Conservation (phyloP, 768 basidiomycete genomes). For the Boletus patriciae region DNA sequence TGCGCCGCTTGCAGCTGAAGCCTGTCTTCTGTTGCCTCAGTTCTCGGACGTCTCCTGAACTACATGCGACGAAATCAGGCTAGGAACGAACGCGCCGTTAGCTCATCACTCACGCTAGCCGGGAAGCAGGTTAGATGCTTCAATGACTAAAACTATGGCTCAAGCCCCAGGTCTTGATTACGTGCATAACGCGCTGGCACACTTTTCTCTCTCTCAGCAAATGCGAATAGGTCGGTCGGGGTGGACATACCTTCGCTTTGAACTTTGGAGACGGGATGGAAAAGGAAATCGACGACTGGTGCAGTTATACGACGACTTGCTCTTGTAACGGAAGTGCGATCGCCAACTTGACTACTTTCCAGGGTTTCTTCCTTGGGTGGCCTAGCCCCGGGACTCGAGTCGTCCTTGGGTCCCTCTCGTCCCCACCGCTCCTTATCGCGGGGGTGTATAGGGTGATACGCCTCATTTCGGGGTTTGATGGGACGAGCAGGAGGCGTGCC, state of each 20-base stretch:
- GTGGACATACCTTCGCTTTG: background rate
- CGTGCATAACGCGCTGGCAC: background rate
- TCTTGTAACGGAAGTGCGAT: too few species aligned
- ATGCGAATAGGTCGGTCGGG: background rate
- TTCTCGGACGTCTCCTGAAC: background rate
- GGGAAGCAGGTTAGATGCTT: background rate
- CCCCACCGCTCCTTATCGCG: background rate
- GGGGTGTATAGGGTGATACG: background rate
- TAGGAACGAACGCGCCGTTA: background rate
- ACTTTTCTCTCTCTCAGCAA: background rate
- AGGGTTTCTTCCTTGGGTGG: background rate
- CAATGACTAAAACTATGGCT: background rate
- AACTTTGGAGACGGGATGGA: too few species aligned
- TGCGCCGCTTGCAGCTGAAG: background rate
- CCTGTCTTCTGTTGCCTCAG: background rate
- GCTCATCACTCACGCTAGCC: background rate
- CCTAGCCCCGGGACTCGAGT: background rate
- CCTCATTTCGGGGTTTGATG: accelerated
- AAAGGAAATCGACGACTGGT: background rate
- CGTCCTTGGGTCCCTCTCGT: background rate
- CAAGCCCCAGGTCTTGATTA: background rate
- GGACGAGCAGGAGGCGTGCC: background rate
- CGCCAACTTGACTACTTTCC: background rate
- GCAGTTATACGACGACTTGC: background rate
- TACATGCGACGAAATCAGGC: background rate